Conservation (phyloP, 164 flowering plant species). For the Nelumbo lutea region DNA sequence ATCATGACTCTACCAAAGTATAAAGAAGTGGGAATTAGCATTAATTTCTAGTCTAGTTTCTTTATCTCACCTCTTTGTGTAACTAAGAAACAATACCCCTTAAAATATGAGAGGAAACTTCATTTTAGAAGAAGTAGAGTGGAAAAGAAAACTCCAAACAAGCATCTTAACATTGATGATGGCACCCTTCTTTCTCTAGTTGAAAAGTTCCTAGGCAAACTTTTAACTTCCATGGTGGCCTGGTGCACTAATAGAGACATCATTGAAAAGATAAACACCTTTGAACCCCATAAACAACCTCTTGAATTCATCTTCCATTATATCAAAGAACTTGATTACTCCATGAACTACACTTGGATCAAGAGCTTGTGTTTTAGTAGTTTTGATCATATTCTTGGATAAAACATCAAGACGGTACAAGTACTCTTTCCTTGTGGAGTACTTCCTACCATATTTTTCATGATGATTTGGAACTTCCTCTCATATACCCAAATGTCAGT, state of each 20-base stretch:
- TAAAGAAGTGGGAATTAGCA: too few relatives aligned
- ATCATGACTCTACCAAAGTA: too few relatives aligned
- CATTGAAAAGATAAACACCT: constrained; percentile 12
- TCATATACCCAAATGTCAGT: constrained; percentile 31
- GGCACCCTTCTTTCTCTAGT: constrained; percentile 90
- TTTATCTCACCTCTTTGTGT: too few relatives aligned
- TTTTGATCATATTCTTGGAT: constrained; percentile 52
- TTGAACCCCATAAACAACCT: constrained; percentile 44
- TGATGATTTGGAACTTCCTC: constrained; percentile 42
- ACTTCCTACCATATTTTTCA: constrained; percentile 53
- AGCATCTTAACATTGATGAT: constrained; percentile 78
- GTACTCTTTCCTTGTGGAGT: constrained; percentile 60
- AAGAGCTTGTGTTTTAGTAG: constrained; percentile 65
- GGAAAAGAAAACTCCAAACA: constrained; percentile 23
- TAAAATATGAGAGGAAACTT: too few relatives aligned
- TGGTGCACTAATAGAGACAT: constrained; percentile 10
- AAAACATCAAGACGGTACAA: constrained; percentile 62
- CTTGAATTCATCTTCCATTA: constrained; percentile 70
- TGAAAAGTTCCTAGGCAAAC: constrained; percentile 61
- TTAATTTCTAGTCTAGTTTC: too few relatives aligned
- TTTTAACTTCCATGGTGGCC: constrained; percentile 27
- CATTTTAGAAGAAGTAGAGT: too few relatives aligned
- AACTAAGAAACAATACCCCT: too few relatives aligned
- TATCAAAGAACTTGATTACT: constrained; percentile 74
- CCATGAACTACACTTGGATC: constrained; percentile 86